Conservation (phyloP, 768 basidiomycete species). For the Mycena alexandri region DNA sequence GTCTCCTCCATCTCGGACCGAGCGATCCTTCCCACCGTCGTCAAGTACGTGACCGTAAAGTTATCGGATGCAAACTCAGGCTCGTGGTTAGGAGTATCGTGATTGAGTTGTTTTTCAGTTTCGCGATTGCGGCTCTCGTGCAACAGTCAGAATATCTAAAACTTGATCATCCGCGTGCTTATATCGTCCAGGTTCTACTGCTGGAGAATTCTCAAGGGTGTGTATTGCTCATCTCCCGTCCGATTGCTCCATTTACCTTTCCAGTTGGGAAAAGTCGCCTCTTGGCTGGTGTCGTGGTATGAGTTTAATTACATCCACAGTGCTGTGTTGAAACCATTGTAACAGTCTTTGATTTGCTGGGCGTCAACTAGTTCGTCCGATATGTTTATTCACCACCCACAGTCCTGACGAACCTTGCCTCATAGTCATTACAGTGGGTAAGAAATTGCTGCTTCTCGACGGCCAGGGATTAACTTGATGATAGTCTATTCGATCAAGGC, state of each 20-base stretch:
- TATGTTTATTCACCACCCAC: neutral
- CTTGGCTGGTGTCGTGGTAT: slow-evolving; percentile 13
- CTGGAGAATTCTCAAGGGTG: slow-evolving; percentile 27
- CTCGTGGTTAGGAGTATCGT: slow-evolving; percentile 13
- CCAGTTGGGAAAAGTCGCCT: slow-evolving; percentile 11
- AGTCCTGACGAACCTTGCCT: neutral
- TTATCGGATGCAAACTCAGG: neutral
- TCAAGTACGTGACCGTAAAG: slow-evolving; percentile 7
- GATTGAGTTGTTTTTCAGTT: slow-evolving; percentile 30
- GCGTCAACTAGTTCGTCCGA: slow-evolving; percentile 12
- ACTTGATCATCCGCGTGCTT: neutral
- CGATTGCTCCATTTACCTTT: neutral
- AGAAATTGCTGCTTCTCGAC: neutral
- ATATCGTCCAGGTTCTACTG: slow-evolving; percentile 22
- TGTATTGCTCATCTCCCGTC: neutral
- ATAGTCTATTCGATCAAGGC: slow-evolving; percentile 15
- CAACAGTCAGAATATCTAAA: slow-evolving; percentile 18
- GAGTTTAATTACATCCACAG: neutral
- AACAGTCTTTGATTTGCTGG: slow-evolving; percentile 19
- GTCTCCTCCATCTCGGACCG: slow-evolving; percentile 9
- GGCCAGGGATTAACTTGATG: neutral
- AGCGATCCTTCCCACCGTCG: slow-evolving; percentile 5
- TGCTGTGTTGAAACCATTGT: neutral
- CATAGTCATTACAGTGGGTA: slow-evolving; percentile 4
- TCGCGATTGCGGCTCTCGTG: slow-evolving; percentile 29